A percentile compares a stretch with the other conserved stretches of the same genome.
phyloP scores from a whole-genome alignment of 768 basidiomycete genomes.

The Xanthoconium stramineum region DNA sequence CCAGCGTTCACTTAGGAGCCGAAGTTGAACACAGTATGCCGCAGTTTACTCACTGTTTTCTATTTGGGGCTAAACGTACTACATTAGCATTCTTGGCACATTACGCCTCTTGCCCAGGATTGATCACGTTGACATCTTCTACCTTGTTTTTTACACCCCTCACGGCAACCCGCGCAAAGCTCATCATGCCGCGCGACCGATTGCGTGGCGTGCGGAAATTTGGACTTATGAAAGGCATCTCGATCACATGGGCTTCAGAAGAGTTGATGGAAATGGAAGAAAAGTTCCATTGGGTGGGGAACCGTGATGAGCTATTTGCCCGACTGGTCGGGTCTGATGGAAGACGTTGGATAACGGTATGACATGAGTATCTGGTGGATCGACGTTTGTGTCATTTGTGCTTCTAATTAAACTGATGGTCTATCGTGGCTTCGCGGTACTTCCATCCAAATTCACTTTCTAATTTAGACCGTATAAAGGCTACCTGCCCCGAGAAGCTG shows the following conservation, averaged over 20 bases:
- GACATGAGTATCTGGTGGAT: conserved; percentile 11
- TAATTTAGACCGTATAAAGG: conserved; percentile 6
- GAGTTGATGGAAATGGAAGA: conserved; percentile 42
- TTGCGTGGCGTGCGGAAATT: conserved; percentile 58
- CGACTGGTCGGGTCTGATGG: conserved; percentile 53
- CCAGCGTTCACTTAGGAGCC: not conserved
- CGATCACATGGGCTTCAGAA: conserved; percentile 41
- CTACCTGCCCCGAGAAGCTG: not conserved
- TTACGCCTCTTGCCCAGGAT: conserved; percentile 49
- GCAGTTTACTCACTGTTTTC: not conserved
- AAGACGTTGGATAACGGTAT: conserved; percentile 47
- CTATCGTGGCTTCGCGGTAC: conserved; percentile 16
- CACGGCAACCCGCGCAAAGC: conserved; percentile 41
- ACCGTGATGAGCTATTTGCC: conserved; percentile 65
- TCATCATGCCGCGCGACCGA: conserved; percentile 43
- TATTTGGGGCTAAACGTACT: not conserved
- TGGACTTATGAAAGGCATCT: conserved; percentile 51
- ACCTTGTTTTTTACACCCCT: conserved; percentile 56
- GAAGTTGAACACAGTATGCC: conserved; percentile 36
- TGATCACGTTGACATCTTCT: conserved; percentile 53
- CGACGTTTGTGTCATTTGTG: conserved; percentile 9
- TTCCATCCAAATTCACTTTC: conserved; percentile 1
- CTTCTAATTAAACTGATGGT: conserved; percentile 11
- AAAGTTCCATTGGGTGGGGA: conserved; percentile 57
- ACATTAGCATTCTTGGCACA: conserved; percentile 59